Evolutionary conservation across 345 rosid genomes (phyloP).

Genomic region (Jatropha curcas): DNA sequence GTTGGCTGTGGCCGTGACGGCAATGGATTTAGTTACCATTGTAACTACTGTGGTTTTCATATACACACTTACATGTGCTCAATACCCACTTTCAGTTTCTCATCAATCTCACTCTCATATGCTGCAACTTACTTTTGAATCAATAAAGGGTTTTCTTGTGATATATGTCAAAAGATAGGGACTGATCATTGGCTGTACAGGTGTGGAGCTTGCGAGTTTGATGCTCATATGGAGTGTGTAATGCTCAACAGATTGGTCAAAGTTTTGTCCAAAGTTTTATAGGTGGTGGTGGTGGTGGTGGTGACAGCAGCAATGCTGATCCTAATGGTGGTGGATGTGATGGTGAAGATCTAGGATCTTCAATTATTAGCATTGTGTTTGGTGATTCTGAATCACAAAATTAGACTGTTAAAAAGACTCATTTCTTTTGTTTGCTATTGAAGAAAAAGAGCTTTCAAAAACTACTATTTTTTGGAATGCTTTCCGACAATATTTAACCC

Average conservation of each 20-base stretch:
- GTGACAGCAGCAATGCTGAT: neutral
- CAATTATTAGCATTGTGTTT: too few species aligned
- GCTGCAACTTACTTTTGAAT: conserved; percentile 47
- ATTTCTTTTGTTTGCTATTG: too few species aligned
- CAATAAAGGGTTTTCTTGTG: conserved; percentile 57
- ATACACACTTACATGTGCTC: conserved; percentile 52
- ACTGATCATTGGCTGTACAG: conserved; percentile 61
- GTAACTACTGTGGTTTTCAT: conserved; percentile 49
- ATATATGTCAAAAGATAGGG: conserved; percentile 47
- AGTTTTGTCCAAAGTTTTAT: conserved; percentile 16
- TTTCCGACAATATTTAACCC: too few species aligned
- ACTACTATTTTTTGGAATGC: too few species aligned
- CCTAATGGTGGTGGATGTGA: neutral
- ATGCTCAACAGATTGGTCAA: conserved; percentile 34
- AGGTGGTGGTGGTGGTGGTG: conserved; percentile 17
- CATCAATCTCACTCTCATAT: conserved; percentile 47
- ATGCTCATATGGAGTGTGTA: conserved; percentile 57
- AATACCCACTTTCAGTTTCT: conserved; percentile 38
- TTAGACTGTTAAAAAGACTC: neutral
- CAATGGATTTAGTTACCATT: conserved; percentile 59
- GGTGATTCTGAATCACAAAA: neutral
- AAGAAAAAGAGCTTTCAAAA: too few species aligned
- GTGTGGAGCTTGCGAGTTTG: conserved; percentile 52
- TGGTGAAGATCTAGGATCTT: neutral
- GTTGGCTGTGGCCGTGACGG: conserved; percentile 53